phyloP scores from a whole-genome alignment of 179 eudicot species.

The Pouteria campechiana region DNA sequence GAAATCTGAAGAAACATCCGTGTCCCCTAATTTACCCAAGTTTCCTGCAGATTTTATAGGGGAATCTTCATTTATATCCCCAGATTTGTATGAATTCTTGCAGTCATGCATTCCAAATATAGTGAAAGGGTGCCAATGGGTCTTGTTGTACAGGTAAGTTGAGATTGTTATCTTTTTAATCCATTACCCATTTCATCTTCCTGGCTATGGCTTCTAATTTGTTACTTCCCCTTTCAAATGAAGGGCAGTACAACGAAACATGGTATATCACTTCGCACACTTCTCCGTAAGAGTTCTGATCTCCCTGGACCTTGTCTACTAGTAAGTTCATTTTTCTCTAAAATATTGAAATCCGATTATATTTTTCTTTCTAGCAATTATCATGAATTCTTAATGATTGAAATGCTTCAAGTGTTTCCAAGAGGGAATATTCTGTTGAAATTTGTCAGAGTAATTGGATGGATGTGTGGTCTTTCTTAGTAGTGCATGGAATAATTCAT shows the following conservation, averaged over 20 bases:
- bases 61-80: conserved; percentile 54
- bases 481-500: too few relatives aligned
- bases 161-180: neutral
- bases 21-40: conserved; percentile 25
- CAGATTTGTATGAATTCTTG: conserved; percentile 60
- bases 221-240: conserved; percentile 36
- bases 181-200: neutral
- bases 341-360: too few relatives aligned
- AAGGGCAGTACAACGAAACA: conserved; percentile 88
- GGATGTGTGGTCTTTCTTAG: too few relatives aligned
- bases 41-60: conserved; percentile 53
- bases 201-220: conserved; percentile 4
- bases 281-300: conserved; percentile 58
- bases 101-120: conserved; percentile 75
- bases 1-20: conserved; percentile 56
- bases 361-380: too few relatives aligned
- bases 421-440: too few relatives aligned
- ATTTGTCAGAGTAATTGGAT: too few relatives aligned
- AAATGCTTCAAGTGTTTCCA: too few relatives aligned
- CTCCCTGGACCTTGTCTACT: conserved; percentile 62
- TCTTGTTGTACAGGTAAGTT: conserved; percentile 75
- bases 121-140: conserved; percentile 95
- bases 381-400: too few relatives aligned
- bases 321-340: conserved; percentile 35
- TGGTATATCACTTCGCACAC: conserved; percentile 84